Conservation (phyloP, 306 rosid species). For the Coriaria nepalensis region DNA sequence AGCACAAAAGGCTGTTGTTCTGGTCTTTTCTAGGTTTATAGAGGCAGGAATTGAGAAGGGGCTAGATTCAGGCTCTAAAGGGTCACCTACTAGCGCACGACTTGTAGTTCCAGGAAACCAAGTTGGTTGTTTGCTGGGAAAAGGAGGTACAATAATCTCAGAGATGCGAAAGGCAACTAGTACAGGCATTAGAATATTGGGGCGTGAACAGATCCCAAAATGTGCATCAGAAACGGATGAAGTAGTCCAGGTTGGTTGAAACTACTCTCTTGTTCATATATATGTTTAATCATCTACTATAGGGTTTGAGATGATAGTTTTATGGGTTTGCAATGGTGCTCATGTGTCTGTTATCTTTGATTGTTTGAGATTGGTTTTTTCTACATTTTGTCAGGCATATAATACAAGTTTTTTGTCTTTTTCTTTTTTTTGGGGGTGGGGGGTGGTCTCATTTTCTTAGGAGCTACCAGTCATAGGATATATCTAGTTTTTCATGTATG, state of each 20-base stretch:
- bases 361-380: too few species aligned
- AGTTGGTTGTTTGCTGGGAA: slow-evolving; percentile 95
- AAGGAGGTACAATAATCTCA: slow-evolving; percentile 72
- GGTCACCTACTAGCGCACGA: slow-evolving; percentile 48
- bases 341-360: too few species aligned
- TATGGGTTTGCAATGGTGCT: too few species aligned
- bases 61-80: slow-evolving; percentile 39
- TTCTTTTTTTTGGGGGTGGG: too few species aligned
- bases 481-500: slow-evolving; percentile 3
- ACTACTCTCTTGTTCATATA: too few species aligned
- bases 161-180: slow-evolving; percentile 84
- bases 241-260: slow-evolving; percentile 56
- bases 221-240: slow-evolving; percentile 61
- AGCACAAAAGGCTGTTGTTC: slow-evolving; percentile 80
- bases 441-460: too few species aligned
- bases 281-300: too few species aligned
- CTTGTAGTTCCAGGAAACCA: slow-evolving; percentile 70
- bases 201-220: slow-evolving; percentile 70
- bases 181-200: slow-evolving; percentile 54
- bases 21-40: slow-evolving; percentile 64
- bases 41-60: slow-evolving; percentile 65
- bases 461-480: too few species aligned
- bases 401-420: too few species aligned
- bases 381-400: too few species aligned
- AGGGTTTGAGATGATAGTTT: too few species aligned